Conservation (phyloP, 2,329 filamentous ascomycete species). For the Coleophoma eucalyptorum region DNA sequence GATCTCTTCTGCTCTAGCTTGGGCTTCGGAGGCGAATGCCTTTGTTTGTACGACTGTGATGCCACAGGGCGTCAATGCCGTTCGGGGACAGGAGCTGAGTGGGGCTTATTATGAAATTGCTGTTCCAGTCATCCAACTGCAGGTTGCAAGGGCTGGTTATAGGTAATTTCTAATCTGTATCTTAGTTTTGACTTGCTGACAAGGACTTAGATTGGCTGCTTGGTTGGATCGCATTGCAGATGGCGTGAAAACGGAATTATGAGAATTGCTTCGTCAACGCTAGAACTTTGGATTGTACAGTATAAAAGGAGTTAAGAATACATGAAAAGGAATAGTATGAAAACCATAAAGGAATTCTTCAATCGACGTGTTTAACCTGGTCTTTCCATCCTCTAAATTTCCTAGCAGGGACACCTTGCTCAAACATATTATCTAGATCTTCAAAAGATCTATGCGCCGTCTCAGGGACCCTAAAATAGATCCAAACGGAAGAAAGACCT, state of each 20-base stretch:
- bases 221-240: conserved; percentile 62
- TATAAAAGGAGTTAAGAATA: too few relatives aligned
- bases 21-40: conserved; percentile 61
- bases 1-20: conserved; percentile 52
- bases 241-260: conserved; percentile 18
- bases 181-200: conserved; percentile 2
- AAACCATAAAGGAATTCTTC: too few relatives aligned
- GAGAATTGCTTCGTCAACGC: not conserved
- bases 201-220: conserved; percentile 44
- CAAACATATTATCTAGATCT: conserved; percentile 17
- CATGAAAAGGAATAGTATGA: too few relatives aligned
- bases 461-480: conserved; percentile 35
- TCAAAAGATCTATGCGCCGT: conserved; percentile 16
- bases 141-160: conserved; percentile 66
- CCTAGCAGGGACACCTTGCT: conserved; percentile 8
- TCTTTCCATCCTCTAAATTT: conserved; percentile 5
- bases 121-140: conserved; percentile 59
- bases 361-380: not conserved
- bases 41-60: conserved; percentile 60
- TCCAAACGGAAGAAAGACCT: conserved; percentile 26
- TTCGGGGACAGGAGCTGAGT: conserved; percentile 56
- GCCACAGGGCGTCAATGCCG: conserved; percentile 54
- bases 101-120: conserved; percentile 61
- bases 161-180: conserved; percentile 29
- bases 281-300: too few relatives aligned